Evolutionary conservation across 2,329 filamentous ascomycete genomes (phyloP).

Genomic region (Alternaria sp.): DNA sequence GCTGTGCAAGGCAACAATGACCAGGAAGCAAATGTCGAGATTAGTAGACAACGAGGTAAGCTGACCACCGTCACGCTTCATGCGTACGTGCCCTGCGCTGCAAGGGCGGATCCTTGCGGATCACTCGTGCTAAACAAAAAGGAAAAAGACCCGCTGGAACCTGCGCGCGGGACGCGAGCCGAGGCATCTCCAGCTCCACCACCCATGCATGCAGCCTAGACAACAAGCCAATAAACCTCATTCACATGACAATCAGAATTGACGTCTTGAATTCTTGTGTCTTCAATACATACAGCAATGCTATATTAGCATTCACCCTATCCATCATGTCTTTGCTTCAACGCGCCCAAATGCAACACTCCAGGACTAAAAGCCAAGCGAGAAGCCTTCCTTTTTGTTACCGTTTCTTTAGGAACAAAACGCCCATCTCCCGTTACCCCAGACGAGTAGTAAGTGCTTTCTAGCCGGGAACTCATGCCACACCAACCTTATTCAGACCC

Average conservation of each 20-base stretch:
- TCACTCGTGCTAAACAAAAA: constrained; percentile 14
- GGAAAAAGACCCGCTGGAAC: constrained; percentile 15
- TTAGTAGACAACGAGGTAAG: constrained; percentile 5
- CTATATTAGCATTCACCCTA: constrained; percentile 19
- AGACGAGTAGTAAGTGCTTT: neutral
- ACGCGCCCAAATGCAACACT: neutral
- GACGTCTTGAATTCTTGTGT: constrained; percentile 6
- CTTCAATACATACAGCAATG: constrained; percentile 22
- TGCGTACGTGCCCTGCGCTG: constrained; percentile 5
- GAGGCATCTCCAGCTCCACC: constrained; percentile 3
- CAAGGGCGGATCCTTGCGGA: constrained; percentile 20
- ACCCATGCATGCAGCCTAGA: neutral
- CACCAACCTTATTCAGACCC: constrained; percentile 72
- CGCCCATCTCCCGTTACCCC: neutral
- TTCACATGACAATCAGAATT: neutral
- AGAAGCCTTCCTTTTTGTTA: constrained; percentile 15
- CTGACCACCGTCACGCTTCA: constrained; percentile 6
- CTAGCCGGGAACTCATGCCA: constrained; percentile 26
- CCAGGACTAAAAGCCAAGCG: constrained; percentile 2
- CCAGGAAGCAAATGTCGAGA: neutral
- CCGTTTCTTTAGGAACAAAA: neutral
- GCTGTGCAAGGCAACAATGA: neutral
- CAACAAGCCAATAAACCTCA: neutral
- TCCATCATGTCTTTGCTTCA: neutral
- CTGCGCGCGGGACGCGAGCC: constrained; percentile 21